Base-by-base conservation (phyloP, 352 stramenopile species). In the Phytophthora chlamydospora region DNA sequence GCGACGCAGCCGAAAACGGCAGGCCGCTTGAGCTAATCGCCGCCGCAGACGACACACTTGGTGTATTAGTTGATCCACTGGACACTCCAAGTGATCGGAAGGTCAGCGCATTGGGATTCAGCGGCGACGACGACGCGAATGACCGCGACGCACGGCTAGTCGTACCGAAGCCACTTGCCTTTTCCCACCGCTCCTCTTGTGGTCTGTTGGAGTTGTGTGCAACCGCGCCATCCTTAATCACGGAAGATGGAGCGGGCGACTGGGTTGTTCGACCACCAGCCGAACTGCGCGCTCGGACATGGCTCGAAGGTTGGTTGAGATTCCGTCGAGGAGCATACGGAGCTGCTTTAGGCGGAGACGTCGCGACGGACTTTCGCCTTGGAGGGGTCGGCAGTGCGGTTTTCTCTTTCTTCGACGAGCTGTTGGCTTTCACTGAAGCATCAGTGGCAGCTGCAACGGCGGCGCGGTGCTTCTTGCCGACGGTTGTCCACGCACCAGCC, bases 391-490 rank as follows among this genome's bases (percentile, higher is more conserved):
- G 46, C 13, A 44, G 32, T 4, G 35, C 11, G 7, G 47, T 7
- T 17, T 63, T 62, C 31, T 69, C 56, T 21, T 58, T 46, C 14
- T 50, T 50, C 3, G 35, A 45, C 12, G 52, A 45, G n/a, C 24
- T 61, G 34, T 16, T 43, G 9, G 24, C 36, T 11, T 34, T 29
- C 8, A 29, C 40, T 50, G 44, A 14, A 31, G 43, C 2, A 3
- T 4, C n/a, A 29, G 2, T 3, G 0, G 24, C 24, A 6, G 61
- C 54, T 34, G 51, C 49, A 14, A 57, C 42, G 13, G 54, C 34
- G 27, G 69, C 69, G 16, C 82, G 77, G 24, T 85, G 66, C n/a
- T 90, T 89, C 38, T 80, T 83, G n/a, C 82, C 75, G 9, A 93
- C 84, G 0, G 81, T 93, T 5, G 76, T 93, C 84, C 84, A 93